phyloP scores from a whole-genome alignment of 2,329 filamentous ascomycete genomes.

The Beauveria pseudobassiana region DNA sequence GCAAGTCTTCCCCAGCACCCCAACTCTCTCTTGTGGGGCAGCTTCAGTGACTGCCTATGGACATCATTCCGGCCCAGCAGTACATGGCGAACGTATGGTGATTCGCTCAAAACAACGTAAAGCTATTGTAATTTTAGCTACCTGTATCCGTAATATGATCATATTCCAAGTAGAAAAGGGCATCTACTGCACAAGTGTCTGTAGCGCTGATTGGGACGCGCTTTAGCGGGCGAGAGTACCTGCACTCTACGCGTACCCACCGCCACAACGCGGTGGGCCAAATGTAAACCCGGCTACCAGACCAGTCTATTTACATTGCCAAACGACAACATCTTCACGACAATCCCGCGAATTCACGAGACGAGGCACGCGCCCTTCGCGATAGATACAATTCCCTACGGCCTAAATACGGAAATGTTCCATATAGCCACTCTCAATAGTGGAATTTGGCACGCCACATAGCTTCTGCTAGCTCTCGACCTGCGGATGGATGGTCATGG shows the following conservation, averaged over 20 bases:
- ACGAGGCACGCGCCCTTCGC: neutral
- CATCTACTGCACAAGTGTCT: neutral
- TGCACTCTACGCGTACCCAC: constrained; percentile 8
- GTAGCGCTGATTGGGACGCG: neutral
- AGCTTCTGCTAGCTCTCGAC: neutral
- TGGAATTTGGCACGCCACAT: neutral
- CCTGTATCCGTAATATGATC: neutral
- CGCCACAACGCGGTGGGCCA: constrained; percentile 2
- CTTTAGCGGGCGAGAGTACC: neutral
- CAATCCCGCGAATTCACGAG: neutral
- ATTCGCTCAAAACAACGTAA: too few species aligned
- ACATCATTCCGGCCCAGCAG: too few species aligned
- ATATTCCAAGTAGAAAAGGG: neutral
- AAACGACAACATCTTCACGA: constrained; percentile 1
- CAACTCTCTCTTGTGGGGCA: too few species aligned
- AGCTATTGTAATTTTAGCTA: too few species aligned
- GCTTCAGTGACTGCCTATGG: too few species aligned
- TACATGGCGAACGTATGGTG: too few species aligned
- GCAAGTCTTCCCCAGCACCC: too few species aligned
- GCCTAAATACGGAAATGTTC: neutral
- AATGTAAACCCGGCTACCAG: neutral
- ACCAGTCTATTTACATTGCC: constrained; percentile 4
- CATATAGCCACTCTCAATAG: neutral
- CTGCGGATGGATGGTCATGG: constrained; percentile 10
- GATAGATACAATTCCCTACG: neutral